Evolutionary conservation across 805 yeast species (phyloP).

Genomic region (Candida qinlingensis): DNA sequence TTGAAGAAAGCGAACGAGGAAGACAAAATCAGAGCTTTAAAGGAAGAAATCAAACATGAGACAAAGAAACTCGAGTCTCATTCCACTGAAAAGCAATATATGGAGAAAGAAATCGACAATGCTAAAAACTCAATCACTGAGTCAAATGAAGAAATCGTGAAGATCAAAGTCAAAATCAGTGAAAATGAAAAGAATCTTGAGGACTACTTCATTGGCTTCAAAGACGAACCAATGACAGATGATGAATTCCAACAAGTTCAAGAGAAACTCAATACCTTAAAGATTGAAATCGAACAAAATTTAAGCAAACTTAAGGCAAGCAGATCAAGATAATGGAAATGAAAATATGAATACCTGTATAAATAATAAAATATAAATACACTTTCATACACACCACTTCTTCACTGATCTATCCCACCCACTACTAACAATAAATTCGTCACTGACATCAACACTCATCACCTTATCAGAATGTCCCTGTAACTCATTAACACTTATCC

Average conservation of each 20-base stretch:
- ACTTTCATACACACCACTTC: constrained; percentile 40
- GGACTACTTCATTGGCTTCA: constrained; percentile 16
- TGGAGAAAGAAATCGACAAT: constrained; percentile 50
- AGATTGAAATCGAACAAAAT: constrained; percentile 18
- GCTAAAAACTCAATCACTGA: constrained; percentile 46
- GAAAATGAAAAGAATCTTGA: constrained; percentile 13
- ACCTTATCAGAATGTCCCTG: constrained; percentile 62
- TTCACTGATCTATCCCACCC: constrained; percentile 86
- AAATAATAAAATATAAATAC: constrained; percentile 2
- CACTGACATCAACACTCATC: constrained; percentile 60
- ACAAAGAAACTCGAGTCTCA: constrained; percentile 41
- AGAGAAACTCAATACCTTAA: constrained; percentile 9
- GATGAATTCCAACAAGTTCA: constrained; percentile 13
- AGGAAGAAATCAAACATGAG: constrained; percentile 39
- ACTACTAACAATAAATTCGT: constrained; percentile 46
- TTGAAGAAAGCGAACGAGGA: constrained; percentile 27
- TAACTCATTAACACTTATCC: constrained; percentile 52
- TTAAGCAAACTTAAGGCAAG: constrained; percentile 16
- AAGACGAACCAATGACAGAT: constrained; percentile 10
- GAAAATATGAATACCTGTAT: neutral
- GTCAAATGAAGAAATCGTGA: constrained; percentile 30
- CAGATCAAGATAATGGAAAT: constrained; percentile 8
- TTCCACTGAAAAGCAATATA: constrained; percentile 58
- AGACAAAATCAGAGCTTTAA: constrained; percentile 37
- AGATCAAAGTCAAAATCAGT: constrained; percentile 11